Conservation (phyloP, 2,329 filamentous ascomycete species). For the Microascus cirrosus region DNA sequence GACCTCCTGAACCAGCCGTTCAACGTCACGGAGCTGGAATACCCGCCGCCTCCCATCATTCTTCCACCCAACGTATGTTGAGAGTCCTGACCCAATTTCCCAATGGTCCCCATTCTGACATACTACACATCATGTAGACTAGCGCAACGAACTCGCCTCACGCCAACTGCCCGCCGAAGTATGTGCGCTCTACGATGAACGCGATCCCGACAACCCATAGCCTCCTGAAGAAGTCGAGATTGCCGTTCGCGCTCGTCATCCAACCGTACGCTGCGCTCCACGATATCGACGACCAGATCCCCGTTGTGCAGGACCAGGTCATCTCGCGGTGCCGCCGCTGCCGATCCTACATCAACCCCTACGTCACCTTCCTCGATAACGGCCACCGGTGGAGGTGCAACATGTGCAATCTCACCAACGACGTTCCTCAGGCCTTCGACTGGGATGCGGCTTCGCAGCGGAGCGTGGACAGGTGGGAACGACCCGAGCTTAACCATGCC, state of each 20-base stretch:
- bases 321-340: conserved; percentile 95
- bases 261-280: conserved; percentile 91
- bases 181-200: conserved; percentile 90
- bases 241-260: conserved; percentile 91
- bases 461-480: conserved; percentile 82
- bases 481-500: conserved; percentile 88
- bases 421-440: conserved; percentile 97
- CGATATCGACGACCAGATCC: conserved; percentile 82
- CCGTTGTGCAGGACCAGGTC: conserved; percentile 90
- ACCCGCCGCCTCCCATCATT: conserved; percentile 82
- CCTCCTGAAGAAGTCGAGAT: conserved; percentile 89
- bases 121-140: conserved; percentile 38
- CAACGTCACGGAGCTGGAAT: conserved; percentile 83
- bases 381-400: conserved; percentile 98
- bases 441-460: conserved; percentile 93
- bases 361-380: conserved; percentile 90
- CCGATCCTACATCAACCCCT: conserved; percentile 95
- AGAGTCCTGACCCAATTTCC: background rate
- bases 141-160: conserved; percentile 84
- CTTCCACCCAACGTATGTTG: conserved; percentile 78
- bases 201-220: conserved; percentile 87
- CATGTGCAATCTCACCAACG: conserved; percentile 98
- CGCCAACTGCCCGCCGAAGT: conserved; percentile 88
- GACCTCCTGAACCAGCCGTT: conserved; percentile 90
- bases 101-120: background rate